Conservation (phyloP, 306 rosid genomes). For the Lupinus albus region DNA sequence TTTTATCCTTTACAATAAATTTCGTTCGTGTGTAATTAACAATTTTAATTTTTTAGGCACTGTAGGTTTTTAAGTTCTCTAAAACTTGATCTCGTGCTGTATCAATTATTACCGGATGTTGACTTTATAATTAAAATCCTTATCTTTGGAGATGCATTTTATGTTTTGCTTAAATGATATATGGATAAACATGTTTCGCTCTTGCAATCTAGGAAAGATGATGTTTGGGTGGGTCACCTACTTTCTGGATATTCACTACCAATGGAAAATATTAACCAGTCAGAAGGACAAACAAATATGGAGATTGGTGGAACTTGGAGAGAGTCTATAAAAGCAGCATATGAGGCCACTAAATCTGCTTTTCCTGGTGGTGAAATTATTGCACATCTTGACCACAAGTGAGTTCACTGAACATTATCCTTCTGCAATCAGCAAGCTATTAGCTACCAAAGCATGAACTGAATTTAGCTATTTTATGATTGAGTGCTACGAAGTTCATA, state of each 20-base stretch:
- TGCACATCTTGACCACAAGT: conserved; percentile 97
- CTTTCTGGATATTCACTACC: conserved; percentile 93
- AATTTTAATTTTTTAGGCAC: background rate
- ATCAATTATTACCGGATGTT: conserved; percentile 20
- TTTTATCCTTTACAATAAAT: background rate
- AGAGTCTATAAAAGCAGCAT: conserved; percentile 71
- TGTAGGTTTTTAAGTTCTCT: background rate
- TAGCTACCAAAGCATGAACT: conserved; percentile 16
- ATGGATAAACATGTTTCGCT: conserved; percentile 29
- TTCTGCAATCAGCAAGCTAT: conserved; percentile 7
- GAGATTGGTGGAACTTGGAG: conserved; percentile 89
- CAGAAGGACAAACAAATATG: conserved; percentile 52
- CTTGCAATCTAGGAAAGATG: conserved; percentile 67
- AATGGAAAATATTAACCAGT: conserved; percentile 83
- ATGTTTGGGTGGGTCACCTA: conserved; percentile 96
- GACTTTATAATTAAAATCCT: background rate
- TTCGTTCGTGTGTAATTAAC: conserved; percentile 5
- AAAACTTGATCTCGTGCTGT: conserved; percentile 10
- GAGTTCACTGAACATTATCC: conserved; percentile 43
- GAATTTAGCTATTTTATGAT: background rate
- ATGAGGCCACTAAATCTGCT: conserved; percentile 71
- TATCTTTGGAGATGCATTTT: background rate
- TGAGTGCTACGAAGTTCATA: conserved; percentile 10
- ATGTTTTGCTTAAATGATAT: conserved; percentile 23
- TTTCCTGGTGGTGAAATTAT: conserved; percentile 91